Conservation (phyloP, 441 rosid species). For the Syzygium syzygioides region DNA sequence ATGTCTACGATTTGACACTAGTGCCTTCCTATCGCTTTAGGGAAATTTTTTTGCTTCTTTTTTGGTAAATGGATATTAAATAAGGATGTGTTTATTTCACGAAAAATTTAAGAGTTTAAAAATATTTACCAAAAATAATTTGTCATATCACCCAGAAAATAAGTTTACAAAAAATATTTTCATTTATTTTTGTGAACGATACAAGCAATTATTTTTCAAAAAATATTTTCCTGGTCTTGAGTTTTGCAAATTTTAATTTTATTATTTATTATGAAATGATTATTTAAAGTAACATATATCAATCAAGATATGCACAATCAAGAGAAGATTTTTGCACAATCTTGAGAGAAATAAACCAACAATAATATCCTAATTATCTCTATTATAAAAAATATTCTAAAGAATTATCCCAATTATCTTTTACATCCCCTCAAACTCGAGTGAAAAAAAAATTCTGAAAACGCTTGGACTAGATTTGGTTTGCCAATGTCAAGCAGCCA, state of each 20-base stretch:
- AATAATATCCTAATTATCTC: background rate
- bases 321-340: background rate
- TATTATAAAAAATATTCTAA: too few species aligned
- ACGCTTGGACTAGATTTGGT: background rate
- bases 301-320: background rate
- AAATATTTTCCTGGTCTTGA: background rate
- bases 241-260: too few species aligned
- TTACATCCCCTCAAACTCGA: background rate
- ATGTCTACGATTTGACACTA: background rate
- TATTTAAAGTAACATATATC: too few species aligned
- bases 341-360: background rate
- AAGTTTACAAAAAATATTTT: too few species aligned
- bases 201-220: too few species aligned
- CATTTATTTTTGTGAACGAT: too few species aligned
- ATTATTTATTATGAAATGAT: too few species aligned
- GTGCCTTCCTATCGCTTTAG: background rate
- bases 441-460: background rate
- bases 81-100: rapidly evolving
- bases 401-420: background rate
- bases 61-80: background rate
- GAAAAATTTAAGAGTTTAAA: background rate
- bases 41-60: background rate
- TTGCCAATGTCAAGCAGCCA: background rate
- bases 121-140: too few species aligned
- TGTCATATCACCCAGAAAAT: too few species aligned